A percentile compares a stretch with the other conserved stretches of the same genome.
These are phyloP conservation scores for Lunularia cruciata DNA, from an alignment of 225 moss, liverwort and hornwort species.

Conservation along the genomic window DNA sequence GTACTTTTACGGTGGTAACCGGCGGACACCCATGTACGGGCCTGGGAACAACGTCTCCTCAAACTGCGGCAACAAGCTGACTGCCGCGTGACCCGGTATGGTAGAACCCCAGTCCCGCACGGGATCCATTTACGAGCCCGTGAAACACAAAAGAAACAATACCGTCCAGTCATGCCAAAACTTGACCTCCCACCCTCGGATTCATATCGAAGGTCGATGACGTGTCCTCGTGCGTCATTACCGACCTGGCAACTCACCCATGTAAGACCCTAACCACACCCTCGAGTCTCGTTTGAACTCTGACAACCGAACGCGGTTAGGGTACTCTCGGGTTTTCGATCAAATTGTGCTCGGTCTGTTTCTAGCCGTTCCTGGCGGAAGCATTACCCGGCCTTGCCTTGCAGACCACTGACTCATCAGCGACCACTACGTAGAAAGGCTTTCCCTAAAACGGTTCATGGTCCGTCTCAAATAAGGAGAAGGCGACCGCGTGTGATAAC, in stretches of 20 bases:
- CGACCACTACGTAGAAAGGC: no score
- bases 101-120: neutral
- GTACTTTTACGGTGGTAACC: neutral
- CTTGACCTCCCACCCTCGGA: neutral
- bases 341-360: slow-evolving; percentile 11
- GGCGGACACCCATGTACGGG: slow-evolving; percentile 1
- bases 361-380: slow-evolving; percentile 16
- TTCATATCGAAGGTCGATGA: neutral
- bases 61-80: neutral
- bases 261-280: neutral
- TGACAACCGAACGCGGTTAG: slow-evolving; percentile 11
- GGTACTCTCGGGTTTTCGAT: neutral
- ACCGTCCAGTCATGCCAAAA: neutral
- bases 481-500: no score
- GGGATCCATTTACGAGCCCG: neutral
- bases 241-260: neutral
- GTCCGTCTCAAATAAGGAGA: no score
- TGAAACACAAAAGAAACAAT: neutral
- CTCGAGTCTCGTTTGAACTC: neutral
- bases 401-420: no score
- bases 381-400: slow-evolving; percentile 5
- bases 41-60: neutral
- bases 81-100: neutral
- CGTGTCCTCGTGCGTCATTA: neutral
- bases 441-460: no score